These are phyloP conservation scores for Marvania coccoides DNA, from an alignment of 139 green algal species.

Conservation along the genomic window DNA sequence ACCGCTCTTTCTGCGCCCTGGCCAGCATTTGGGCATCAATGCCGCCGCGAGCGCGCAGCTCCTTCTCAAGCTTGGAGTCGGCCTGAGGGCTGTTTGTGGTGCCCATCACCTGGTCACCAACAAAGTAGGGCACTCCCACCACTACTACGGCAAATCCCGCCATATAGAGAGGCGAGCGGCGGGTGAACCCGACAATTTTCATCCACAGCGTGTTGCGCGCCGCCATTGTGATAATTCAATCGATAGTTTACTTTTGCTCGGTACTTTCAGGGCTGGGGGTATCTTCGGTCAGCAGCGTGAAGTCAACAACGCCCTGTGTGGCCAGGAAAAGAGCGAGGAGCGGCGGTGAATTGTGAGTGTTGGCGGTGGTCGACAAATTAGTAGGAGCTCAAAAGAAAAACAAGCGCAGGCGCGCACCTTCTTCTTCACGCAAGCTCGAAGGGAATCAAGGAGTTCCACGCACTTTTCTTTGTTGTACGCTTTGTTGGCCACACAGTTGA, in stretches of 20 bases:
- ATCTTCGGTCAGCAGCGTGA: conserved; percentile 17
- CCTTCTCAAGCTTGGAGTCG: conserved; percentile 19
- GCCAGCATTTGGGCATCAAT: conserved; percentile 32
- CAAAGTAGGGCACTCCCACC: not conserved
- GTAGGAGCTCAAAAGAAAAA: too few species aligned
- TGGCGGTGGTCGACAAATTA: too few species aligned
- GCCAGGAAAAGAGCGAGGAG: not conserved
- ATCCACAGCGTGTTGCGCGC: not conserved
- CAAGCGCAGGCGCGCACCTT: not conserved
- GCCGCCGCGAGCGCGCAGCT: conserved; percentile 8
- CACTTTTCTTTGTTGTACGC: not conserved
- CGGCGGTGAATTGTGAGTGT: not conserved
- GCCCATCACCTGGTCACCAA: conserved; percentile 11
- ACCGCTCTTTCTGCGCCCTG: conserved; percentile 38
- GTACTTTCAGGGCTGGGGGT: not conserved
- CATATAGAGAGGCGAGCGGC: not conserved
- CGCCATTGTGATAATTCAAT: not conserved
- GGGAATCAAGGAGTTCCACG: not conserved
- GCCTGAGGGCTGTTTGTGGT: conserved; percentile 6
- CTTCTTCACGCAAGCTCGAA: not conserved
- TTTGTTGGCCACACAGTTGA: conserved; percentile 1
- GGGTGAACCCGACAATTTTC: conserved; percentile 1
- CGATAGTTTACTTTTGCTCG: not conserved
- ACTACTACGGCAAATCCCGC: not conserved
- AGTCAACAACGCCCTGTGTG: conserved; percentile 18